These are phyloP conservation scores for Coelastrella sp. DNA, from an alignment of 139 green algal species.

Conservation along the genomic window DNA sequence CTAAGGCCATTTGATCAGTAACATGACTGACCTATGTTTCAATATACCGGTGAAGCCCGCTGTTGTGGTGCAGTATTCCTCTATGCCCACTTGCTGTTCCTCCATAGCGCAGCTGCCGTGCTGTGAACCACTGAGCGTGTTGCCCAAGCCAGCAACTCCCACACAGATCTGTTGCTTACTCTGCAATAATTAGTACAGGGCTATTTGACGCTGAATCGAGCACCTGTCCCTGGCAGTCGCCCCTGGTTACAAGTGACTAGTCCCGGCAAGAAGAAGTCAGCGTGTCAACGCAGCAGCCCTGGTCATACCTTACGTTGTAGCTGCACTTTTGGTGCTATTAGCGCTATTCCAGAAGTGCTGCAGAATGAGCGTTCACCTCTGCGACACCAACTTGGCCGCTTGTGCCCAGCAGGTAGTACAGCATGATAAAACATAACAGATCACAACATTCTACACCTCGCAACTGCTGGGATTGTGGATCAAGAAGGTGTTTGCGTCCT, in stretches of 20 bases:
- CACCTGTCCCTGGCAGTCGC: neutral
- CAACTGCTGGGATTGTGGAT: neutral
- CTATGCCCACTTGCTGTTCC: slow-evolving; percentile 41
- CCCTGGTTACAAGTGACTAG: neutral
- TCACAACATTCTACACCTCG: neutral
- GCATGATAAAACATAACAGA: neutral
- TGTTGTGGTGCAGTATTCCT: slow-evolving; percentile 13
- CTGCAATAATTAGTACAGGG: neutral
- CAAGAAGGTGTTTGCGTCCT: too few relatives aligned
- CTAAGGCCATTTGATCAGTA: neutral
- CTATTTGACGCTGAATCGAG: neutral
- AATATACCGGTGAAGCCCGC: slow-evolving; percentile 79
- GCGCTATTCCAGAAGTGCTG: too few relatives aligned
- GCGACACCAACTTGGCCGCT: neutral
- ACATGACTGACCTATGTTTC: slow-evolving; percentile 69
- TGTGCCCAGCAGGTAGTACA: neutral
- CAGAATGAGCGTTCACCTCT: too few relatives aligned
- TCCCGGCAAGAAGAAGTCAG: neutral
- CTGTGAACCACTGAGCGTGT: too few relatives aligned
- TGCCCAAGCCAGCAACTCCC: too few relatives aligned
- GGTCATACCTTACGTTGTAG: too few relatives aligned
- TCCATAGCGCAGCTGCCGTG: slow-evolving; percentile 26
- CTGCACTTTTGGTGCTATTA: too few relatives aligned
- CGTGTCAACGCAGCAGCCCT: too few relatives aligned
- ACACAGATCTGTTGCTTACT: neutral